Base-by-base conservation (phyloP, 164 flowering plant species). In the Chimonanthus praecox region DNA sequence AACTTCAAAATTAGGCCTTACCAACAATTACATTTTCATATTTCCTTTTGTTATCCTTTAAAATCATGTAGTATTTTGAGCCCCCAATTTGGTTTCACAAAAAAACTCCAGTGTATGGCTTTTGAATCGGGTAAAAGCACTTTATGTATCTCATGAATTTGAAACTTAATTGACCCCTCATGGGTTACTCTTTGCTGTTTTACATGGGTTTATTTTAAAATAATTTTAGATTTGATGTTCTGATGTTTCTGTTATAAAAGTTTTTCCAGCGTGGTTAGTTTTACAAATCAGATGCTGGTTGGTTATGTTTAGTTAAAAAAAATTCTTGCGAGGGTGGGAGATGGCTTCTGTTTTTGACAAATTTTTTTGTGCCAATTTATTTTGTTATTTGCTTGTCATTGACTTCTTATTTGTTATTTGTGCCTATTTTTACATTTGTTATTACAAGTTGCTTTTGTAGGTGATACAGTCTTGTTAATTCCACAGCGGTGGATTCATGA, bases 1-100 rank as follows among this genome's bases (percentile, higher is more conserved):
- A 78, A 73, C 75, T 75, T 58, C 75, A 77, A 74, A 75, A 72
- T 74, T 78, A 70, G 79, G 80, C 72, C 63, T 71, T 33, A 33
- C 33, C 33, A 49, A 71, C 72, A 79, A 74, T 69, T 51, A 77
- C 73, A 54, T 75, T 79, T 85, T 79, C 67, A 16, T 67, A 67
- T 69, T 80, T 18, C 5, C 18, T 13, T 46, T 10, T 13, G 18
- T 5, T 75, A 66, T 70, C 74, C 68, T 72, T 72, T 47, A 47
- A 68, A 80, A 80, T 69, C 21, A 44, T 70, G 80, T 81, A 75
- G 72, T 74, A 72, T 71, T 77, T 75, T 70, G 58, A 67, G 45
- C 72, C 75, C 47, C 21, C 9, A 15, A 6, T 72, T 67, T 73
- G 61, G 76, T 83, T 80, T 75, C 65, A 3, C 69, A 70, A 51